These are phyloP conservation scores for Cyclanthera cordifolia DNA, from an alignment of 306 rosid species.

Conservation along the genomic window DNA sequence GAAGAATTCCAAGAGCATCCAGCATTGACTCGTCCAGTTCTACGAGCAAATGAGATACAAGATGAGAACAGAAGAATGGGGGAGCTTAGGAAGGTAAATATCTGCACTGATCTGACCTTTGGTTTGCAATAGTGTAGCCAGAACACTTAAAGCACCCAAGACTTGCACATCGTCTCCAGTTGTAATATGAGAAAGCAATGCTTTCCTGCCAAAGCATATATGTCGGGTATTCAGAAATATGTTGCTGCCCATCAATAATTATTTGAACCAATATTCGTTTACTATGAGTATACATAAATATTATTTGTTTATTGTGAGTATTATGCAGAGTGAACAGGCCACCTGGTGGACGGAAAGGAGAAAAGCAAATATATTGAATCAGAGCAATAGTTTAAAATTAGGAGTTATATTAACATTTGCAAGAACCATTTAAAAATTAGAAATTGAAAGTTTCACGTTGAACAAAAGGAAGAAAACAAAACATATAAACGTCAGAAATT, in stretches of 20 bases:
- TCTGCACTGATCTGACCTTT: slow-evolving; percentile 46
- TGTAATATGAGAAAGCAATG: slow-evolving; percentile 55
- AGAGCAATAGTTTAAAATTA: background rate
- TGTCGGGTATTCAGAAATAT: background rate
- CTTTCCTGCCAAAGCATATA: slow-evolving; percentile 41
- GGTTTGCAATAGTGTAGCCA: slow-evolving; percentile 79
- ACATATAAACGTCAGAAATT: background rate
- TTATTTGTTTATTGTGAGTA: background rate
- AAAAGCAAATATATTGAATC: background rate
- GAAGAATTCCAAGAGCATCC: slow-evolving; percentile 90
- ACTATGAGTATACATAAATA: background rate
- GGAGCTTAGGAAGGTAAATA: slow-evolving; percentile 16
- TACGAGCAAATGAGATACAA: slow-evolving; percentile 20
- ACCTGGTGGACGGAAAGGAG: too few species aligned
- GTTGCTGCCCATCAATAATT: background rate
- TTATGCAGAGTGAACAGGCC: too few species aligned
- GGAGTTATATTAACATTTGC: background rate
- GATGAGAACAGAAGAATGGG: slow-evolving; percentile 23
- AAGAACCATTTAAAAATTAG: background rate
- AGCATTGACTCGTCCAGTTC: slow-evolving; percentile 87
- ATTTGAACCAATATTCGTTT: background rate
- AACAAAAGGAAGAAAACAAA: background rate
- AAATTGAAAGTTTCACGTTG: background rate
- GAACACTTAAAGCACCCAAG: slow-evolving; percentile 60
- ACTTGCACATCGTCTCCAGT: slow-evolving; percentile 62